phyloP scores from a whole-genome alignment of 2,329 filamentous ascomycete genomes.

The Madurella mycetomatis region DNA sequence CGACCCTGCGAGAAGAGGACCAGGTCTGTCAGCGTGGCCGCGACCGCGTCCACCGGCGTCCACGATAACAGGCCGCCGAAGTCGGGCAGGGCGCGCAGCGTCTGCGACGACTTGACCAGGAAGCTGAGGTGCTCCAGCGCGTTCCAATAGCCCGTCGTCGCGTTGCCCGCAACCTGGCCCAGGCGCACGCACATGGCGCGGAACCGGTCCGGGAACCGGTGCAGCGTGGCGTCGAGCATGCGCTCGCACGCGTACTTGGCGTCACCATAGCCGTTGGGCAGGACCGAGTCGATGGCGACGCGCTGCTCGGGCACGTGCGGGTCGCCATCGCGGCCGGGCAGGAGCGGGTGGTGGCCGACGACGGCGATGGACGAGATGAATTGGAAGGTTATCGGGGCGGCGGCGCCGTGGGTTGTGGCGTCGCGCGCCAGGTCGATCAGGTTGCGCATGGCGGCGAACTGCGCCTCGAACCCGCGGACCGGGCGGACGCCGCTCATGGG shows the following conservation, averaged over 20 bases:
- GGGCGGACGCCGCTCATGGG: conserved; percentile 42
- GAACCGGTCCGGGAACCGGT: conserved; percentile 38
- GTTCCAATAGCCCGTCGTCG: conserved; percentile 50
- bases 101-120: conserved; percentile 47
- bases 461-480: conserved; percentile 37
- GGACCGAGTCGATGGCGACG: conserved; percentile 35
- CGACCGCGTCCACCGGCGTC: conserved; percentile 41
- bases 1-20: conserved; percentile 5
- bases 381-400: conserved; percentile 32
- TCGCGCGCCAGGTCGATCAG: conserved; percentile 39
- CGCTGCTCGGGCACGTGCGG: conserved; percentile 40
- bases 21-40: conserved; percentile 27
- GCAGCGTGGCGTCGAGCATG: conserved; percentile 46
- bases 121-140: conserved; percentile 47
- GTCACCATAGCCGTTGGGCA: conserved; percentile 47
- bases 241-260: conserved; percentile 49
- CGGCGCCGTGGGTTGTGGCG: neutral
- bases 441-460: conserved; percentile 43
- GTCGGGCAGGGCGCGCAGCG: conserved; percentile 38
- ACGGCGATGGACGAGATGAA: conserved; percentile 41
- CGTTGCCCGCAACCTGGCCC: conserved; percentile 51
- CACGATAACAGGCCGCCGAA: conserved; percentile 39
- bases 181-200: conserved; percentile 40
- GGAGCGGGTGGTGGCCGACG: conserved; percentile 32
- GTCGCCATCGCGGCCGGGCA: conserved; percentile 21